phyloP scores from a whole-genome alignment of 768 basidiomycete genomes.

The Amanita subjunquillea region DNA sequence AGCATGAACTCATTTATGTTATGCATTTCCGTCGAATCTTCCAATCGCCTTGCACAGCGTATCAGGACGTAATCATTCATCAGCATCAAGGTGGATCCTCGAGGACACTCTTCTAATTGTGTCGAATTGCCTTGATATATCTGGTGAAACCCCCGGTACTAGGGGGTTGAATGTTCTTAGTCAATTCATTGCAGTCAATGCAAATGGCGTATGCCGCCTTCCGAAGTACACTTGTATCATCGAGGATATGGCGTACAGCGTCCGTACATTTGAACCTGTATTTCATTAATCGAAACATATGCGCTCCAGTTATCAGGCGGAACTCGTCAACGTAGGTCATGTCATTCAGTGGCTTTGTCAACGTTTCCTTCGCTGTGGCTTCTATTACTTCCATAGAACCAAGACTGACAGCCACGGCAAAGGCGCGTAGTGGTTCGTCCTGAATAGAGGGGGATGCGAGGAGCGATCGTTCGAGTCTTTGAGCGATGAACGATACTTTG shows the following conservation, averaged over 20 bases:
- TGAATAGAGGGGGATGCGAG: background rate
- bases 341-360: background rate
- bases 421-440: background rate
- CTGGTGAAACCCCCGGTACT: background rate
- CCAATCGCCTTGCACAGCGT: too few relatives aligned
- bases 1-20: too few relatives aligned
- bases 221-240: background rate
- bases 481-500: background rate
- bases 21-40: too few relatives aligned
- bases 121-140: background rate
- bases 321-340: background rate
- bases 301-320: background rate
- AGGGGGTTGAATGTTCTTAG: background rate
- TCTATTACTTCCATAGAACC: background rate
- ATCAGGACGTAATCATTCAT: too few relatives aligned
- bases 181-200: too few relatives aligned
- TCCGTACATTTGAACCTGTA: background rate
- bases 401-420: background rate
- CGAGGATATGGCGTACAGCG: background rate
- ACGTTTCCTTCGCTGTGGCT: background rate
- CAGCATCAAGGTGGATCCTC: too few relatives aligned
- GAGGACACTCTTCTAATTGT: too few relatives aligned
- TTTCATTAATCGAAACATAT: background rate
- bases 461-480: background rate
- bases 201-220: too few relatives aligned